Conservation (phyloP, 169 alveolate genomes). For the Sarcocystis neurona region DNA sequence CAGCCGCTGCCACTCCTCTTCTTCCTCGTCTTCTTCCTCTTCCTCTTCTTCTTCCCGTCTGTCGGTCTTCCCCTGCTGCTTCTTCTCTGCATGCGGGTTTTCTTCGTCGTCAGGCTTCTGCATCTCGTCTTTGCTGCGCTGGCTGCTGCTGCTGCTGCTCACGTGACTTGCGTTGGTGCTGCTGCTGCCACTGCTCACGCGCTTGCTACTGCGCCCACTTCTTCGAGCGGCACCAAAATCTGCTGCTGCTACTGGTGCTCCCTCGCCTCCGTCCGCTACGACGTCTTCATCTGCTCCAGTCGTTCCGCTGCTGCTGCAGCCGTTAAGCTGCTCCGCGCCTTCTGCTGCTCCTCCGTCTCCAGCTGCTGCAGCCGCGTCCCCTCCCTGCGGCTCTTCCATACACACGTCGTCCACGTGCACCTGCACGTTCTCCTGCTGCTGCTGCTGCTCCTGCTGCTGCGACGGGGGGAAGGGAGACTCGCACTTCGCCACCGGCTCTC, state of each 20-base stretch:
- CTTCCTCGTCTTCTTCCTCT: not conserved
- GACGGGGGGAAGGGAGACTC: too few species aligned
- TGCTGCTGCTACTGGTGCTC: too few species aligned
- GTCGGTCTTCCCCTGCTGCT: not conserved
- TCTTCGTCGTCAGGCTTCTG: not conserved
- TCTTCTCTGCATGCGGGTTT: not conserved
- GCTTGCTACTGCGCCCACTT: too few species aligned
- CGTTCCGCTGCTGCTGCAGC: too few species aligned
- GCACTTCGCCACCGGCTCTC: too few species aligned
- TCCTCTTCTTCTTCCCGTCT: not conserved
- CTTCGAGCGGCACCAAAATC: too few species aligned
- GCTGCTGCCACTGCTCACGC: not conserved
- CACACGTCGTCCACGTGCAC: too few species aligned
- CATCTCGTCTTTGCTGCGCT: not conserved
- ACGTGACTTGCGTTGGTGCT: not conserved
- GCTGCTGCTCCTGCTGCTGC: too few species aligned
- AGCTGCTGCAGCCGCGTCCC: not conserved
- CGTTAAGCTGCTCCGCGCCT: not conserved
- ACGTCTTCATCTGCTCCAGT: too few species aligned
- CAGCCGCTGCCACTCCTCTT: not conserved
- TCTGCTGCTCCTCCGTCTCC: not conserved
- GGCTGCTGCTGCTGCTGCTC: not conserved
- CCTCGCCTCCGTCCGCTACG: too few species aligned
- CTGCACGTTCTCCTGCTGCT: too few species aligned
- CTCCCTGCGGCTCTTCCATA: not conserved